These are phyloP conservation scores for Elsinoe ampelina DNA, from an alignment of 2,329 filamentous ascomycete species.

Conservation along the genomic window DNA sequence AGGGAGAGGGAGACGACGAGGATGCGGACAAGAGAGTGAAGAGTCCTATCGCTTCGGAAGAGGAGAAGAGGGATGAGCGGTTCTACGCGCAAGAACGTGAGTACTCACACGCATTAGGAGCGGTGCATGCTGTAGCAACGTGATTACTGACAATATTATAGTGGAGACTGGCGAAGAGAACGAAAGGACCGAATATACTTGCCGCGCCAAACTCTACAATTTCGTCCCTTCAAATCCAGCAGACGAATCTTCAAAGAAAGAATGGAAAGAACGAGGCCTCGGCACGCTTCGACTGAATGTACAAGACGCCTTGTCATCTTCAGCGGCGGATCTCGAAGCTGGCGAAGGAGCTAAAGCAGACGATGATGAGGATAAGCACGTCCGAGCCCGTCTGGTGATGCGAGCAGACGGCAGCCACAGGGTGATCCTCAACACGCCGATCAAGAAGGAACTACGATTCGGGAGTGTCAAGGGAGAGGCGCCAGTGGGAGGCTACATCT, in stretches of 20 bases:
- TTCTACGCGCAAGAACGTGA: slow-evolving; percentile 55
- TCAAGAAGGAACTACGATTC: slow-evolving; percentile 71
- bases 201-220: slow-evolving; percentile 76
- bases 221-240: slow-evolving; percentile 52
- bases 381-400: slow-evolving; percentile 67
- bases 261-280: slow-evolving; percentile 83
- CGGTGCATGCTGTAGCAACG: not conserved
- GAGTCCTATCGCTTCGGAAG: slow-evolving; percentile 40
- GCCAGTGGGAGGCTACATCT: slow-evolving; percentile 60
- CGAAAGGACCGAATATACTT: slow-evolving; percentile 64
- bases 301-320: slow-evolving; percentile 39
- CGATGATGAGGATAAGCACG: slow-evolving; percentile 32
- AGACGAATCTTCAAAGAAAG: slow-evolving; percentile 35
- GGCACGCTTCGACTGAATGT: slow-evolving; percentile 81
- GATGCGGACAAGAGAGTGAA: slow-evolving; percentile 30
- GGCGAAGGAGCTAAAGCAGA: slow-evolving; percentile 26
- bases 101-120: slow-evolving; percentile 22
- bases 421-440: slow-evolving; percentile 74
- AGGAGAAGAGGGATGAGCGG: slow-evolving; percentile 56
- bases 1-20: slow-evolving; percentile 42
- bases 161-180: slow-evolving; percentile 82
- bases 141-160: slow-evolving; percentile 32
- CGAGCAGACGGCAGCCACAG: slow-evolving; percentile 82
- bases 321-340: slow-evolving; percentile 45
- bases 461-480: slow-evolving; percentile 54